Evolutionary conservation across 192 early-diverging fungal genomes (phyloP), one percentile per base, ranked within the genome.

Genomic region (Linnemannia schmuckeri): DNA sequence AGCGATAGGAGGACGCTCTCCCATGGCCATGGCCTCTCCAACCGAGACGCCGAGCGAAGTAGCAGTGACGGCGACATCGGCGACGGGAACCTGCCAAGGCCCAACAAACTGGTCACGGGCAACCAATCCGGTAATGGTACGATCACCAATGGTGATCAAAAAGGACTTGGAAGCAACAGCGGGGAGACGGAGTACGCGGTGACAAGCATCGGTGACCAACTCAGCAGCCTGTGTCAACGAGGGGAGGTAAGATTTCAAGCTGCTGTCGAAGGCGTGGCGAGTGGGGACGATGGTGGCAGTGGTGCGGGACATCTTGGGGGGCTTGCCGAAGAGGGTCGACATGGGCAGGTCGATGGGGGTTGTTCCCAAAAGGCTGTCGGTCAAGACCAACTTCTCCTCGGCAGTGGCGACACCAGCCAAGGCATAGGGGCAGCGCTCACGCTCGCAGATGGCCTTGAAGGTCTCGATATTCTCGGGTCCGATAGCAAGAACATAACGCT

Each of bases 21-120:
- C 99, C 94, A 98, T 95, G 17, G 98, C 96, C 97, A 99, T 99
- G 18, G 98, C 98, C 89, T 99, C 96, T 79, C 98, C 99, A 61
- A 93, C 88, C 72, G 94, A 94, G 76, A 90, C 82, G 61, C 93
- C 93, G 86, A 95, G 94, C 22, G 94, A 93, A 5, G 97, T 93
- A n/a, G 91, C 90, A n/a, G 94, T 96, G 17, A 99, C 96, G 1
- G 97, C 94, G 17, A 98, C 98, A 90, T 99, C 98, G 37, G 99
- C 96, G 27, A 99, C 98, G 61, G 99, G 99, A 66, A 97, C 94
- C 89, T 99, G 98, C 99, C 99, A 99, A 4, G 98, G 97, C 15
- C 99, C 99, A 42, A 99, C 99, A 93, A 99, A 94, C 80, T 99
- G 99, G 77, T 99, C 99, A 63, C 98, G 96, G 27, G 94, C 96